Evolutionary conservation across 768 basidiomycete species (phyloP), one percentile per base, ranked within the genome.

Genomic region (Gymnopilus dilepis): DNA sequence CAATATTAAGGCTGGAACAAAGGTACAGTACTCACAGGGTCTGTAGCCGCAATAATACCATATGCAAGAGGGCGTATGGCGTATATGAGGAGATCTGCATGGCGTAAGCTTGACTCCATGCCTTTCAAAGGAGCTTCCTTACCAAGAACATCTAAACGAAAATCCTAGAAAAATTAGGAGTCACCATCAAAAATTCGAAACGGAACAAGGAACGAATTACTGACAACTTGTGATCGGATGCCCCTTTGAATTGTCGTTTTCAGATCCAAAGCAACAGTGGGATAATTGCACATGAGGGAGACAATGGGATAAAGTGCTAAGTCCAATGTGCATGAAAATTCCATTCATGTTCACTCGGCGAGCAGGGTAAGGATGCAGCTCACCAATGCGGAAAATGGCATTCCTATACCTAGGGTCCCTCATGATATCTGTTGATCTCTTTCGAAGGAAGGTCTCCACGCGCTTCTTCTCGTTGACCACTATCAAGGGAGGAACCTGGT

Each of bases 381-480:
- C 47, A 50, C 47, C 47, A 50, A 50, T 50, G n/a, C 47, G 47
- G 26, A 50, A 50, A 30, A 50, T 50, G 15, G 47, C 47, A 19
- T 50, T 50, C 47, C 47, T 50, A 31, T 50, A 50, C 30, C 47
- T 50, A 5, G 47, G 47, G 31, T 50, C 47, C 47, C 17, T 50
- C 13, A 28, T 50, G 28, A 50, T 50, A 30, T 50, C 47, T 17
- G 47, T 50, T 28, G 47, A 28, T n/a, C 47, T 4, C 28, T 50
- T 50, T 28, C 17, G 13, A n/a, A 50, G 28, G 22, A 50, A 50
- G 8, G 28, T 28, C 47, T 50, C 47, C 5, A 50, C 22, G 30
- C 26, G 43, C 22, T 21, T 24, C 26, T 6, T 13, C 7, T 45
- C 43, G 22, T 45, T 24, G 7, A 45, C 7, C 22, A 3, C 13